phyloP scores from a whole-genome alignment of 208 protist species.

The Crithidia thermophila region DNA sequence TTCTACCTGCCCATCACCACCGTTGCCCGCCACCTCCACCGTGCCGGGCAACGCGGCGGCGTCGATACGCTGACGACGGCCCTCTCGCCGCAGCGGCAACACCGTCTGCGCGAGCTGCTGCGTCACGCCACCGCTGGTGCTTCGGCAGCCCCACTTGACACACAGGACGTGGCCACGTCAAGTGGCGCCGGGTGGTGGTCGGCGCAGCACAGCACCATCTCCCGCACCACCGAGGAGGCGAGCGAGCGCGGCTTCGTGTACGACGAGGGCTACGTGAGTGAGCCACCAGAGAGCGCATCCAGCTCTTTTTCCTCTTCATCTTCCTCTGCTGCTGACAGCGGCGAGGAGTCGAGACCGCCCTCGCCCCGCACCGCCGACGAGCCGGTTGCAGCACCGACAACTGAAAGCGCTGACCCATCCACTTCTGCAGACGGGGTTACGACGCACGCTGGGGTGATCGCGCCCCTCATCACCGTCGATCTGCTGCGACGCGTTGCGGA shows the following conservation, averaged over 20 bases:
- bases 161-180: background rate
- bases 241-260: slow-evolving; percentile 27
- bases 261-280: slow-evolving; percentile 29
- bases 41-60: slow-evolving; percentile 34
- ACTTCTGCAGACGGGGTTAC: background rate
- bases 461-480: slow-evolving; percentile 22
- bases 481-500: slow-evolving; percentile 24
- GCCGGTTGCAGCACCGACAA: no score
- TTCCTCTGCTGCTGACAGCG: background rate
- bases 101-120: slow-evolving; percentile 10
- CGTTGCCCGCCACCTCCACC: slow-evolving; percentile 31
- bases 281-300: slow-evolving; percentile 4
- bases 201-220: background rate
- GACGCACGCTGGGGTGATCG: background rate
- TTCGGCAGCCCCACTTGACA: background rate
- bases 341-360: no score
- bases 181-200: background rate
- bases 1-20: slow-evolving; percentile 36
- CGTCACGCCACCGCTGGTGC: background rate
- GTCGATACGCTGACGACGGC: slow-evolving; percentile 6
- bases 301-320: background rate
- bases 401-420: no score
- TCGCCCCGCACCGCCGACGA: no score
- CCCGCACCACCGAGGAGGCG: slow-evolving; percentile 18
- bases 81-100: slow-evolving; percentile 11